Base-by-base conservation (phyloP, 2,329 filamentous ascomycete genomes). In the Diplodia seriata region DNA sequence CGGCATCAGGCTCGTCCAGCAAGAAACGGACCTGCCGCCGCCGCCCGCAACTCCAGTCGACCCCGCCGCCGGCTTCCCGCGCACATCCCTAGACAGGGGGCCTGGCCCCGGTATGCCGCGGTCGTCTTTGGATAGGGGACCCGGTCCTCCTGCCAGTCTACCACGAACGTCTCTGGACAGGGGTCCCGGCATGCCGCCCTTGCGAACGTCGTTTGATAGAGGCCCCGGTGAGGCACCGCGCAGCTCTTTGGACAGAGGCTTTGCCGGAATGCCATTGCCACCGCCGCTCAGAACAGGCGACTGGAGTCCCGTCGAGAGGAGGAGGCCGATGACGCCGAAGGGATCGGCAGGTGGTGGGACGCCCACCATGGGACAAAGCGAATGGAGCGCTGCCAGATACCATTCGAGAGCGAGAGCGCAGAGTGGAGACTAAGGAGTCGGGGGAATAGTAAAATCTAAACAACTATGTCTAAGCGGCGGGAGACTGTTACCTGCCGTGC, bases 1-100 rank as follows among this genome's bases (percentile, higher is more conserved):
- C 1, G 79, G 77, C 2, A 77, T 80, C 40, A 72, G 78, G 43
- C 57, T 79, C 33, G 77, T 79, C 4, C 75, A 75, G 57, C 71
- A 74, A 33, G 76, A 78, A 15, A 11, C 38, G 15, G 55, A 62
- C 15, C 47, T 47, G 14, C 31, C 55, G 4, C 47, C 18, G 4
- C 55, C 55, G 40, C 7, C 43, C 14, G 63, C 33, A 11, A 47
- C 43, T 12, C 26, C 64, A 5, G 23, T 26, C 26, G 54, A 56
- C 40, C 38, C 64, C 8, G 4, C 23, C 9, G 63, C 29, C 5
- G 12, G 57, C 38, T 12, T 61, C 47, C 47, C 50, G 31, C 47
- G 47, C 5, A 53, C 31, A 4, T 53, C 61, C 7, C 15, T 53
- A 15, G 47, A 59, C 43, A 59, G 43, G 29, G 59, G 59, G 0